These are phyloP conservation scores for Fusarium sp. DNA, from an alignment of 2,329 filamentous ascomycete species.

Conservation along the genomic window DNA sequence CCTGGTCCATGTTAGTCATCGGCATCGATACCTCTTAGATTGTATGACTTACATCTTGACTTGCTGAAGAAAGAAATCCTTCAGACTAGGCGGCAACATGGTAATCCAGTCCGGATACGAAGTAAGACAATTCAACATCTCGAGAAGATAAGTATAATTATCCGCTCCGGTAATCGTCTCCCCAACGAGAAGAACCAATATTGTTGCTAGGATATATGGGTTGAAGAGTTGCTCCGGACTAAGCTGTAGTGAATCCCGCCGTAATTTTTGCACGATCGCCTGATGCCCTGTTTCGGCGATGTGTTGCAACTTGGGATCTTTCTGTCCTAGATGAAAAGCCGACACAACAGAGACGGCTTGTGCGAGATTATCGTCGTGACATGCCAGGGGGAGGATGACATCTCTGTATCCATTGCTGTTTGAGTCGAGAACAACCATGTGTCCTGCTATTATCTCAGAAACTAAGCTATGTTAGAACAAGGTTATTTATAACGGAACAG, in stretches of 20 bases:
- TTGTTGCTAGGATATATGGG: conserved; percentile 51
- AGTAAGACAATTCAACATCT: conserved; percentile 51
- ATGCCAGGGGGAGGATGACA: conserved; percentile 54
- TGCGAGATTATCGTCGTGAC: conserved; percentile 50
- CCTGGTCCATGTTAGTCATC: conserved; percentile 26
- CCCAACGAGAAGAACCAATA: conserved; percentile 54
- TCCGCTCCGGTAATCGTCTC: conserved; percentile 55
- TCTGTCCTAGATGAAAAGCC: conserved; percentile 52
- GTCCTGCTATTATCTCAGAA: conserved; percentile 51
- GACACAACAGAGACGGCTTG: conserved; percentile 54
- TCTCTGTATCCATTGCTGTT: conserved; percentile 53
- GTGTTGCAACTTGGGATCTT: conserved; percentile 45
- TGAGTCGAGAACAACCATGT: conserved; percentile 55
- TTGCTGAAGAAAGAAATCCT: conserved; percentile 48
- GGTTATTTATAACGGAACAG: accelerated
- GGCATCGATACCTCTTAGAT: too few species aligned
- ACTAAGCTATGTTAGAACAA: conserved; percentile 36
- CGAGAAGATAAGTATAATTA: conserved; percentile 52
- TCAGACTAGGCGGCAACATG: conserved; percentile 26
- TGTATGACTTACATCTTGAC: conserved; percentile 51
- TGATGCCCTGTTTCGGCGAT: conserved; percentile 51
- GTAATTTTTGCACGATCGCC: conserved; percentile 51
- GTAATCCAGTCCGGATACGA: conserved; percentile 36
- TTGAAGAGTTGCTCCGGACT: conserved; percentile 50
- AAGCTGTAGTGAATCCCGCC: conserved; percentile 46